Percentiles rank a stretch among this genome's conserved stretches.
Conservation (phyloP, 306 rosid genomes). For the Medicago arabica region DNA sequence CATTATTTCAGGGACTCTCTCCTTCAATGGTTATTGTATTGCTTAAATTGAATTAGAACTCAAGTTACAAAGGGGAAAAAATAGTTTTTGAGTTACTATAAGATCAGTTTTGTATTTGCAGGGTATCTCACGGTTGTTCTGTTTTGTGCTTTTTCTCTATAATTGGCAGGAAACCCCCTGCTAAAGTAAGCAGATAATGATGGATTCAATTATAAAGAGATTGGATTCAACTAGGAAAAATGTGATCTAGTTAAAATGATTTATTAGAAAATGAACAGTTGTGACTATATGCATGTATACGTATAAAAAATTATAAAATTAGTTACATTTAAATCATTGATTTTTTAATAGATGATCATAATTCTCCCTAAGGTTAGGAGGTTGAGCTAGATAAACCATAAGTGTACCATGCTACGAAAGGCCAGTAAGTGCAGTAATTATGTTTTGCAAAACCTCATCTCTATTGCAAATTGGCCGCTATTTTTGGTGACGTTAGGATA, state of each 20-base stretch:
- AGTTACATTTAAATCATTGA: neutral
- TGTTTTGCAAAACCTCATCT: too few species aligned
- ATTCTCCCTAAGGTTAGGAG: too few species aligned
- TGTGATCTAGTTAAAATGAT: neutral
- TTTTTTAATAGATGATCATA: neutral
- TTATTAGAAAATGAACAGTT: neutral
- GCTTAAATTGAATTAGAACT: constrained; percentile 37
- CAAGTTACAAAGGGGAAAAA: neutral
- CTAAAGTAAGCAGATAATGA: neutral
- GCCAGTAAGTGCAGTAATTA: too few species aligned
- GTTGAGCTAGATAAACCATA: too few species aligned
- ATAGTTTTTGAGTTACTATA: neutral
- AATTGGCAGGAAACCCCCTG: constrained; percentile 6
- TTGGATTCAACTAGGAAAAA: neutral
- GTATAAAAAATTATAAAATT: neutral
- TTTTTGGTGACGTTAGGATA: too few species aligned
- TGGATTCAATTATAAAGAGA: neutral
- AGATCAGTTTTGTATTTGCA: constrained; percentile 20
- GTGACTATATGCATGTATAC: neutral
- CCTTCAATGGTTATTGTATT: constrained; percentile 20
- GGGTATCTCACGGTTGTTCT: neutral
- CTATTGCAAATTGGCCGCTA: too few species aligned
- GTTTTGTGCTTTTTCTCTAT: neutral
- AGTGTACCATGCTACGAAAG: too few species aligned
- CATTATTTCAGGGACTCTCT: constrained; percentile 26